Evolutionary conservation across 2,329 filamentous ascomycete species (phyloP).

Genomic region (Trichophyton equinum): DNA sequence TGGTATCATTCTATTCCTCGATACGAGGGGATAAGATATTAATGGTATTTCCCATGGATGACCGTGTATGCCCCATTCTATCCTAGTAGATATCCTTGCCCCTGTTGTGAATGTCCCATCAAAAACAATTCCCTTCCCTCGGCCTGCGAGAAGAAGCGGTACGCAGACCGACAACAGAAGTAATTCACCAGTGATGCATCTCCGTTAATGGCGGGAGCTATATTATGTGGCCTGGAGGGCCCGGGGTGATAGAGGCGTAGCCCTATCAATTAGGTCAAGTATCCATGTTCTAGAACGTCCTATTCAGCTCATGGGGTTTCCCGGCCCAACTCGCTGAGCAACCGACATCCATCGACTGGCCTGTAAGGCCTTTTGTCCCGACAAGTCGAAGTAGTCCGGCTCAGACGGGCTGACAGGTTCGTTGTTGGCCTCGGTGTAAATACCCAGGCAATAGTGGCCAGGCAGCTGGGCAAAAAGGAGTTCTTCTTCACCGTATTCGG

Average conservation of each 20-base stretch:
- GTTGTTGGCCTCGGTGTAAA: slow-evolving; percentile 2
- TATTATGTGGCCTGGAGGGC: neutral
- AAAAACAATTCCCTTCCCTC: neutral
- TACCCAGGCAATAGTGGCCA: slow-evolving; percentile 11
- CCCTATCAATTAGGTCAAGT: neutral
- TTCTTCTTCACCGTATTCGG: slow-evolving; percentile 9
- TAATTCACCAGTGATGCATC: neutral
- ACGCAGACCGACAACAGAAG: neutral
- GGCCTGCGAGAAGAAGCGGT: neutral
- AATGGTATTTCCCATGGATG: neutral
- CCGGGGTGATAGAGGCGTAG: neutral
- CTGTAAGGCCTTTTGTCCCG: neutral
- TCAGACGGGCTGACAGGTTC: neutral
- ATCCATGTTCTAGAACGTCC: neutral
- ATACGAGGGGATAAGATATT: neutral
- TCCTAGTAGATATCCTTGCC: neutral
- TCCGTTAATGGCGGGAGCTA: neutral
- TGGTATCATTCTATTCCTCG: neutral
- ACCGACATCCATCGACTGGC: neutral
- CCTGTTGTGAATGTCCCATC: neutral
- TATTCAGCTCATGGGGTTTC: neutral
- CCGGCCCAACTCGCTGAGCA: neutral
- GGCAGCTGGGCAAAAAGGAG: slow-evolving; percentile 14
- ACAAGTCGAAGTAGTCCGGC: neutral
- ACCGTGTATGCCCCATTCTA: neutral